A percentile compares a stretch with the other conserved stretches of the same genome.
These are phyloP conservation scores for Suzukiozyma palmioleophila DNA, from an alignment of 1,139 yeast genomes.

Conservation along the genomic window DNA sequence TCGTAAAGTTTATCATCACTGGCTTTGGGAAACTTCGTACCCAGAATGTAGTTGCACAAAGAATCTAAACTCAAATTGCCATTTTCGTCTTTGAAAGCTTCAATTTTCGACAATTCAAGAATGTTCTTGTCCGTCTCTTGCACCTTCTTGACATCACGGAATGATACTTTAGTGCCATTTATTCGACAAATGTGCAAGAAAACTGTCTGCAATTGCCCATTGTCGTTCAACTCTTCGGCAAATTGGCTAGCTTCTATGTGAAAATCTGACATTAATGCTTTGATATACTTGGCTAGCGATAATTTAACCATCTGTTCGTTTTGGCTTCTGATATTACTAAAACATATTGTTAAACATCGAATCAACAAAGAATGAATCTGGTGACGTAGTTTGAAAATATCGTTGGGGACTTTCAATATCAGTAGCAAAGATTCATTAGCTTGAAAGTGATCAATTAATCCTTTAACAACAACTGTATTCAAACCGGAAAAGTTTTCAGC, in stretches of 20 bases:
- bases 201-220: conserved; percentile 2
- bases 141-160: neutral
- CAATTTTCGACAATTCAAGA: conserved; percentile 9
- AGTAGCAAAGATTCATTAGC: neutral
- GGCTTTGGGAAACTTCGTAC: conserved; percentile 10
- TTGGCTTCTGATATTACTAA: neutral
- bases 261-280: conserved; percentile 2
- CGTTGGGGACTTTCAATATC: neutral
- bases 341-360: neutral
- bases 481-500: neutral
- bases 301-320: conserved; percentile 1
- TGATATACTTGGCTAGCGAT: conserved; percentile 8
- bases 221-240: neutral
- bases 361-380: neutral
- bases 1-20: conserved; percentile 13
- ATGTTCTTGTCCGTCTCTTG: conserved; percentile 4
- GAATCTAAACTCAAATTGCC: conserved; percentile 17
- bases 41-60: conserved; percentile 20
- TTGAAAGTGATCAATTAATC: neutral
- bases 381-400: neutral
- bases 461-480: neutral
- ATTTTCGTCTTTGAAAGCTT: conserved; percentile 13
- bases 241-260: conserved; percentile 3
- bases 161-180: conserved; percentile 1
- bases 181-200: conserved; percentile 7